These are phyloP conservation scores for Glonium stellatum DNA, from an alignment of 495 filamentous ascomycete species.

Conservation along the genomic window DNA sequence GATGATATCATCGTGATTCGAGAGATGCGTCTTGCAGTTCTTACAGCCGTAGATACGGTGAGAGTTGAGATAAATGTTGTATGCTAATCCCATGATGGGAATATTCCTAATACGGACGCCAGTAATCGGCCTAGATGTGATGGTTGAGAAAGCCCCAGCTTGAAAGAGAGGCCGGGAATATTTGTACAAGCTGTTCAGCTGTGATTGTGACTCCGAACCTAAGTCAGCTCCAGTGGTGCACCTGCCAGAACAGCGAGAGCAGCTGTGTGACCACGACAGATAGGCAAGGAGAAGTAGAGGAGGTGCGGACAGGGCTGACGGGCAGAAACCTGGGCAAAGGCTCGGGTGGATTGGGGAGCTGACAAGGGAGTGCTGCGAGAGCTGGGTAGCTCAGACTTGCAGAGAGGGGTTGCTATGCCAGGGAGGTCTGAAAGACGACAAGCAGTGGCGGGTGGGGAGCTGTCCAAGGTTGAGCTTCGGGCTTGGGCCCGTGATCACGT, in stretches of 20 bases:
- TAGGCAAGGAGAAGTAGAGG: not conserved
- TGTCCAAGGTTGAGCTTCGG: not conserved
- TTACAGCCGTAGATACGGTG: slow-evolving; percentile 93
- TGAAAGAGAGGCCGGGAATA: not conserved
- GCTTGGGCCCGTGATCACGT: not conserved
- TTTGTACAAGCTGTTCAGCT: not conserved
- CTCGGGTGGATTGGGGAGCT: not conserved
- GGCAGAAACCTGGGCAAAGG: not conserved
- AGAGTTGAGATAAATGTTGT: slow-evolving; percentile 91
- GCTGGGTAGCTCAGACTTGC: not conserved
- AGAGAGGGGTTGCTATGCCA: not conserved
- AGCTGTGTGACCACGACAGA: slow-evolving; percentile 10
- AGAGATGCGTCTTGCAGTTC: slow-evolving; percentile 88
- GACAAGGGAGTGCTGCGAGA: not conserved
- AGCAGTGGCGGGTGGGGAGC: not conserved
- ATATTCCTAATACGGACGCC: not conserved
- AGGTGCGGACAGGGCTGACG: not conserved
- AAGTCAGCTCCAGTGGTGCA: slow-evolving; percentile 6
- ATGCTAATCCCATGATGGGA: slow-evolving; percentile 74
- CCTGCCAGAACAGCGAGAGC: slow-evolving; percentile 2
- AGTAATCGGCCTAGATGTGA: not conserved
- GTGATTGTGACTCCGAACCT: not conserved
- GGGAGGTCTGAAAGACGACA: not conserved
- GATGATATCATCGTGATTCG: slow-evolving; percentile 92
- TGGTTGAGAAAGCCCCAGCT: not conserved